Evolutionary conservation across 2,329 filamentous ascomycete species (phyloP).

Genomic region (Plectosphaerella plurivora): DNA sequence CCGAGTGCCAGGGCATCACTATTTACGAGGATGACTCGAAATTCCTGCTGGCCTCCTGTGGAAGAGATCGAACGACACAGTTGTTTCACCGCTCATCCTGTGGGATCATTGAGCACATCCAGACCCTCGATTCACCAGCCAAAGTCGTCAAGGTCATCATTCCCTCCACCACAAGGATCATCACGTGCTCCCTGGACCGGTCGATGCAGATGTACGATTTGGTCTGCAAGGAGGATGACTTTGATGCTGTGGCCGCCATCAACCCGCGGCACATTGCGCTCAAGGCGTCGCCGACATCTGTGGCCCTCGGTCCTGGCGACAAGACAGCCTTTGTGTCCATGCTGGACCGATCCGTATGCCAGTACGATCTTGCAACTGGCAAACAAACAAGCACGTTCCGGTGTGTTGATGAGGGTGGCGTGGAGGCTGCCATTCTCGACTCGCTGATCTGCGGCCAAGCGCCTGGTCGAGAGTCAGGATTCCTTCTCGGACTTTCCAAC

Average conservation of each 20-base stretch:
- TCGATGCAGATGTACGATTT: constrained; percentile 80
- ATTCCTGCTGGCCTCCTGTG: constrained; percentile 74
- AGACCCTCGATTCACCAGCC: constrained; percentile 90
- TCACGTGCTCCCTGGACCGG: constrained; percentile 86
- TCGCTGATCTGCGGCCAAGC: constrained; percentile 63
- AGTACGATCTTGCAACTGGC: constrained; percentile 63
- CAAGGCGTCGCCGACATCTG: constrained; percentile 82
- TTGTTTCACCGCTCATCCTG: constrained; percentile 63
- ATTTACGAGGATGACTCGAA: constrained; percentile 59
- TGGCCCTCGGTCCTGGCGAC: constrained; percentile 64
- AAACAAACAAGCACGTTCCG: constrained; percentile 72
- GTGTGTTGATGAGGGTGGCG: constrained; percentile 72
- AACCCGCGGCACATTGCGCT: constrained; percentile 73
- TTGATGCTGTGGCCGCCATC: constrained; percentile 68
- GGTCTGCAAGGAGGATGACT: constrained; percentile 62
- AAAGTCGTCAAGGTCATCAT: constrained; percentile 73
- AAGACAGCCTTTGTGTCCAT: constrained; percentile 55
- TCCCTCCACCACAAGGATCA: constrained; percentile 68
- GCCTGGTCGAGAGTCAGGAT: constrained; percentile 50
- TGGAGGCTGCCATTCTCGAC: constrained; percentile 79
- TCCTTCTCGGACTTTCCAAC: constrained; percentile 84
- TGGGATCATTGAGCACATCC: constrained; percentile 69
- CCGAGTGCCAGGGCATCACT: constrained; percentile 78
- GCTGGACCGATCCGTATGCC: constrained; percentile 55
- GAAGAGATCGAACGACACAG: constrained; percentile 87